phyloP scores from a whole-genome alignment of 1,284 basidiomycete species.

The Filobasidium uniguttulatum region DNA sequence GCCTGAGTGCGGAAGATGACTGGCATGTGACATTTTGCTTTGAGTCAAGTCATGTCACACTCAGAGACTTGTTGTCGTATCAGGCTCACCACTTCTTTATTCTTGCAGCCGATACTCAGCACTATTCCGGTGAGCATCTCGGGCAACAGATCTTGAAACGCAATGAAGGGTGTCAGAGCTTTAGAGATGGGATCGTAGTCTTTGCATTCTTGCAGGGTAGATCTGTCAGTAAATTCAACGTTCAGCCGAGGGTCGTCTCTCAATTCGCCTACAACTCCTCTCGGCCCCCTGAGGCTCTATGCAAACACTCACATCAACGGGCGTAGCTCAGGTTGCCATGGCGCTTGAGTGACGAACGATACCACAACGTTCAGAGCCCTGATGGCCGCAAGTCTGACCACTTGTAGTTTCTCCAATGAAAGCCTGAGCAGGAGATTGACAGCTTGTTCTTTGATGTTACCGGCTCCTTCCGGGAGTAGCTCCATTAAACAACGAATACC shows the following conservation, averaged over 20 bases:
- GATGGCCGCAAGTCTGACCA: slow-evolving; percentile 68
- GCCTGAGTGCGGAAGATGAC: no score
- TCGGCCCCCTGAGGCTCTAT: no score
- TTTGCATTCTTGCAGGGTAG: slow-evolving; percentile 44
- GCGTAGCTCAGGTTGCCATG: slow-evolving; percentile 30
- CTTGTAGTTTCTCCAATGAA: slow-evolving; percentile 78
- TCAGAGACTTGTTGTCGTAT: no score
- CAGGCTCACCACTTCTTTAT: slow-evolving; percentile 62
- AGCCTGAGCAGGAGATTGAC: slow-evolving; percentile 65
- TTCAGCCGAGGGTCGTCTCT: no score
- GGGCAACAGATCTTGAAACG: slow-evolving; percentile 47
- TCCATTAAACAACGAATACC: slow-evolving; percentile 20
- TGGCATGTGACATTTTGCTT: no score
- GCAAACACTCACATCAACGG: slow-evolving; percentile 41
- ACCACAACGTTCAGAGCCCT: slow-evolving; percentile 45
- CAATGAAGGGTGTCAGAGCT: slow-evolving; percentile 53
- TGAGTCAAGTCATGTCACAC: no score
- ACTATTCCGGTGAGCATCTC: slow-evolving; percentile 59
- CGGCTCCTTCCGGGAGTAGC: background rate
- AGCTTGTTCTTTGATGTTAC: slow-evolving; percentile 39
- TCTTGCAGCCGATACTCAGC: slow-evolving; percentile 62
- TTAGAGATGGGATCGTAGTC: slow-evolving; percentile 59
- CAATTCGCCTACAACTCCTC: no score
- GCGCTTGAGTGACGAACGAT: slow-evolving; percentile 33
- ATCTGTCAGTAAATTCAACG: slow-evolving; percentile 25